A percentile compares a stretch with the other conserved stretches of the same genome.
phyloP scores from a whole-genome alignment of 2,329 filamentous ascomycete species.

The Sarocladium kiliense region DNA sequence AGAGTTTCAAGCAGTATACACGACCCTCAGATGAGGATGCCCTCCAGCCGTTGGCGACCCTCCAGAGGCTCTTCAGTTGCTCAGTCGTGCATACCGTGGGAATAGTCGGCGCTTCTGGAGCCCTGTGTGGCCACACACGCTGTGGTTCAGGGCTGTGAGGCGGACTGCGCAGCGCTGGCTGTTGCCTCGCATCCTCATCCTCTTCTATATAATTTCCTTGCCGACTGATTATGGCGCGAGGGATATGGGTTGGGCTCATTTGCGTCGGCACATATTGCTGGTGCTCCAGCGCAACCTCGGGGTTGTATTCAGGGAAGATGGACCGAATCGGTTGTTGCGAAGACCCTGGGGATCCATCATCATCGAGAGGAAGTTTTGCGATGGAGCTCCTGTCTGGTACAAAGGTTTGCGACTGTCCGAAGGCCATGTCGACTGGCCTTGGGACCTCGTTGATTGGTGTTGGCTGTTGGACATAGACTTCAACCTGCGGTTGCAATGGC shows the following conservation, averaged over 20 bases:
- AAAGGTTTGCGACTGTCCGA: background rate
- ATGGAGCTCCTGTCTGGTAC: conserved; percentile 25
- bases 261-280: conserved; percentile 69
- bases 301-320: conserved; percentile 74
- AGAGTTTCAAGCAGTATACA: conserved; percentile 54
- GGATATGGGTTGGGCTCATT: conserved; percentile 57
- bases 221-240: conserved; percentile 59
- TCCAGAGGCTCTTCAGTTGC: conserved; percentile 62
- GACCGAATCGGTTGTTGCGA: conserved; percentile 48
- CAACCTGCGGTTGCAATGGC: background rate
- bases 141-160: conserved; percentile 14
- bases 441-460: background rate
- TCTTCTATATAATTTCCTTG: conserved; percentile 45
- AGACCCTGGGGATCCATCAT: conserved; percentile 20
- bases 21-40: conserved; percentile 54
- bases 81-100: conserved; percentile 52
- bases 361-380: conserved; percentile 45
- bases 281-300: conserved; percentile 56
- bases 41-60: conserved; percentile 64
- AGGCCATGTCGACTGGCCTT: background rate
- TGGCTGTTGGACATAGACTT: conserved; percentile 6
- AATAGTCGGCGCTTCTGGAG: conserved; percentile 37
- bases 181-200: conserved; percentile 16
- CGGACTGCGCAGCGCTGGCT: conserved; percentile 17
- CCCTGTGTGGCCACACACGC: conserved; percentile 21